Evolutionary conservation across 2,329 filamentous ascomycete species (phyloP), one percentile per base, ranked within the genome.

Genomic region (Fusarium nematophilum): DNA sequence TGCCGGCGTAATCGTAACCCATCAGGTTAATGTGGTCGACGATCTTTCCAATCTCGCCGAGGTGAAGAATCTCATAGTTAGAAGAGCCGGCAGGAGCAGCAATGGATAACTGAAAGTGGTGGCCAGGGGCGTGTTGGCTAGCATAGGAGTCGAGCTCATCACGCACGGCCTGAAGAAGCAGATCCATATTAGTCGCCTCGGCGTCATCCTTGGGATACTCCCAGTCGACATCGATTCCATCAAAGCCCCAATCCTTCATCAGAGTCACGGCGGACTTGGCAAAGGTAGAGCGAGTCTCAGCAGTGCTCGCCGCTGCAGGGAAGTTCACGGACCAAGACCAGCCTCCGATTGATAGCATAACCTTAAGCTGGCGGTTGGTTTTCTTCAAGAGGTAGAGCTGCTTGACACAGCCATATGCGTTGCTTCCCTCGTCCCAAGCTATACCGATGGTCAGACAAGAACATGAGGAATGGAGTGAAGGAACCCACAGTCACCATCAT

Each of bases 401-500:
- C 31, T 64, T 58, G 5, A 64, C 53, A 31, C 60, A 64, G 42
- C 60, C 60, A 21, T 56, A 64, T 11, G 57, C 60, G 26, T 64
- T 64, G 9, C 23, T 42, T 25, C 43, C 40, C 8, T 42, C 47
- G 9, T 49, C 25, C 56, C 57, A 64, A 9, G 29, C 60, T 64
- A 27, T 34, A 37, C 37, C 23, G 21, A 26, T 13, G 8, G 17
- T 57, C 8, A 29, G 26, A 21, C 7, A 14, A 49, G 11, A 27
- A 25, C n/a, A 13, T 17, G 21, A 14, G 25, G 6, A 21, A 14
- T 18, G 25, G 9, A 6, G 25, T 14, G 13, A 18, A 21, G 21
- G 7, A 31, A 44, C 54, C 69, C 70, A 82, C 80, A 89, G 74
- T 96, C 91, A 36, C 39, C 33, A 17, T 56, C 40, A 34, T 60